A percentile compares a stretch with the other conserved stretches of the same genome.
These are phyloP conservation scores for Sugiyamaella americana DNA, from an alignment of 805 yeast genomes.

Conservation along the genomic window DNA sequence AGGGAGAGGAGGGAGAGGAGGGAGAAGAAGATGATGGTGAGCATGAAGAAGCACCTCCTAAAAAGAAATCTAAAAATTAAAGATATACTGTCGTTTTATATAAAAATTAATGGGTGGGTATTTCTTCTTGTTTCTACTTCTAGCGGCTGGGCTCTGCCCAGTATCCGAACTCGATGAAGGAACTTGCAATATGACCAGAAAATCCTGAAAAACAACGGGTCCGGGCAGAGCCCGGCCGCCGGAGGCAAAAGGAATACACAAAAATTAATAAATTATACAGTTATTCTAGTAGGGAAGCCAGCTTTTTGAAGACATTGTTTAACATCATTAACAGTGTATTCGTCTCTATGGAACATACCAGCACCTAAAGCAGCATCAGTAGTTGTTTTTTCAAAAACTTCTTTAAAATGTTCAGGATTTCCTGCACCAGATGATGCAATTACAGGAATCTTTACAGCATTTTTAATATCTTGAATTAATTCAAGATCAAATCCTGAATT, in stretches of 20 bases:
- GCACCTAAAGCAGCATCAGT: constrained; percentile 99
- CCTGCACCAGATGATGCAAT: constrained; percentile 99
- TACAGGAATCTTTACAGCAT: constrained; percentile 78
- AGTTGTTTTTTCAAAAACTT: constrained; percentile 73
- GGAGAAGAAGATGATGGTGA: constrained; percentile 11
- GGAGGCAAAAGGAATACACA: too few relatives aligned
- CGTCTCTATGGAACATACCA: constrained; percentile 96
- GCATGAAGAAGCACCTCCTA: constrained; percentile 19
- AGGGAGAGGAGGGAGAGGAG: constrained; percentile 12
- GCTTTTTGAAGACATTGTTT: constrained; percentile 55
- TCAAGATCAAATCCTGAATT: constrained; percentile 92
- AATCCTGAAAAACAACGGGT: background rate
- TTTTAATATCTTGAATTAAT: constrained; percentile 69
- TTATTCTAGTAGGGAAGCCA: constrained; percentile 30
- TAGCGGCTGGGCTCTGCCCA: background rate
- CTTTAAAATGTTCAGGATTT: constrained; percentile 78
- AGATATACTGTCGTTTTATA: too few relatives aligned
- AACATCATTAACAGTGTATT: constrained; percentile 80
- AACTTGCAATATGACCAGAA: too few relatives aligned
- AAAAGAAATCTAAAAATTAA: constrained; percentile 16
- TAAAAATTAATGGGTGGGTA: too few relatives aligned
- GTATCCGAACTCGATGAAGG: too few relatives aligned
- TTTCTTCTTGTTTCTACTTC: too few relatives aligned
- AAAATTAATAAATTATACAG: too few relatives aligned
- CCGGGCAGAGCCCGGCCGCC: background rate